Evolutionary conservation across 768 basidiomycete species (phyloP), one percentile per base, ranked within the genome.

Genomic region (Panaeolus cyanescens): DNA sequence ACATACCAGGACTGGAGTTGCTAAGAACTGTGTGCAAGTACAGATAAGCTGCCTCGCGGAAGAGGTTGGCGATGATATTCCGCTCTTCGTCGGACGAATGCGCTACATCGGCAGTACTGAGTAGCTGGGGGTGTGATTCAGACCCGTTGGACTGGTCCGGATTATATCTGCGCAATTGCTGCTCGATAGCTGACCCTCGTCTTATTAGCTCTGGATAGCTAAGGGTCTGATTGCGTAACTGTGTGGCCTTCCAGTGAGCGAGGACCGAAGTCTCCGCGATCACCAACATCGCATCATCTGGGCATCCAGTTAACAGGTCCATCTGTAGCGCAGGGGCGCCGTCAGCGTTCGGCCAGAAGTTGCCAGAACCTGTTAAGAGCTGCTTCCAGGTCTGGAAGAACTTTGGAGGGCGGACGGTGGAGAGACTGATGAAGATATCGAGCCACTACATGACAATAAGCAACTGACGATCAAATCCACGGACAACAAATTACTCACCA

Each of bases 201-300:
- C 85, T 80, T 60, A 93, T 82, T 32, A 94, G 83, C 65, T 92
- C 91, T 61, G 88, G 84, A 72, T 85, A 81, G 73, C 90, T 92
- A 62, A 94, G 78, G 33, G 84, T 82, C 42, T 87, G 87, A 60
- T 86, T 86, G 56, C 80, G 83, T 59, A 81, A 76, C 70, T 92
- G 86, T 54, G 80, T 78, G 22, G 77, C 72, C 72, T 92, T 93
- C 92, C 92, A 93, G 65, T 86, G 82, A 4, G 89, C 85, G 31
- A 94, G 82, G 6, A 82, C 79, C n/a, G 88, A 86, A 20, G 85
- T 81, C 69, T 93, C 91, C 22, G 87, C 91, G 62, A 93, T 83
- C 34, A 86, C 89, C 62, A 93, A 82, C 70, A 93, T 74, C 8
- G 85, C 88, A 66, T 89, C 89, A 67, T 94, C 90, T 2, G 92